Base-by-base conservation (phyloP, 129 eudicot species). In the Tagetes erecta region DNA sequence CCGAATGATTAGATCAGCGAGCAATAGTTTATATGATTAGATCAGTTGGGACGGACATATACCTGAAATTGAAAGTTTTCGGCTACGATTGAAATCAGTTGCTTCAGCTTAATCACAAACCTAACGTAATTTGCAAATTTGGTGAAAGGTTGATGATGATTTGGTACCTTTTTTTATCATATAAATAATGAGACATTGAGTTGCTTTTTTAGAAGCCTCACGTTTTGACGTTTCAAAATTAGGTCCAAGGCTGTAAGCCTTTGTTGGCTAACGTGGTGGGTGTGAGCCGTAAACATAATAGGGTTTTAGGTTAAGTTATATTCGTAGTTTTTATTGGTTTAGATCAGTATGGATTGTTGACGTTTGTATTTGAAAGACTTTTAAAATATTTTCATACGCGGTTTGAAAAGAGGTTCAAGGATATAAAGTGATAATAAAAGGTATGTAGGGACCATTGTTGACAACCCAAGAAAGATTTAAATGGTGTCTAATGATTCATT, bases 1-100 rank as follows among this genome's bases (percentile, higher is more conserved):
- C 35, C 33, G 49, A 20, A 20, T 20, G 27, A 20, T 20, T 20
- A 20, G 27, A 20, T 20, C 14, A 44, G 37, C 30, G 41, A 64
- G 13, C 37, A 74, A 74, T 9, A 50, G 55, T 35, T 64, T 38
- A 64, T 0, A 30, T 1, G 30, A 75, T 65, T 53, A 47, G 11
- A 67, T 55, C 31, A 50, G 4, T 8, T 35, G 55, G 8, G 52
- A 11, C 27, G 11, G 49, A 44, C 5, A 35, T 46, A 42, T 78
- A 78, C 81, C 81, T 60, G 71, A 78, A 37, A 70, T 37, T 45
- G 6, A 50, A 72, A 36, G 67, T 49, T 78, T 8, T 13, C 20
- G 64, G 42, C 45, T 44, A 78, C 42, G 65, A 62, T 60, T 70
- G 76, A 60, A 49, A 39, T 60, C 49, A 75, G 47, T 65, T 66